Evolutionary conservation across 192 early-diverging fungal genomes (phyloP), one percentile per base, ranked within the genome.

Genomic region (Chytriomyces hyalinus): DNA sequence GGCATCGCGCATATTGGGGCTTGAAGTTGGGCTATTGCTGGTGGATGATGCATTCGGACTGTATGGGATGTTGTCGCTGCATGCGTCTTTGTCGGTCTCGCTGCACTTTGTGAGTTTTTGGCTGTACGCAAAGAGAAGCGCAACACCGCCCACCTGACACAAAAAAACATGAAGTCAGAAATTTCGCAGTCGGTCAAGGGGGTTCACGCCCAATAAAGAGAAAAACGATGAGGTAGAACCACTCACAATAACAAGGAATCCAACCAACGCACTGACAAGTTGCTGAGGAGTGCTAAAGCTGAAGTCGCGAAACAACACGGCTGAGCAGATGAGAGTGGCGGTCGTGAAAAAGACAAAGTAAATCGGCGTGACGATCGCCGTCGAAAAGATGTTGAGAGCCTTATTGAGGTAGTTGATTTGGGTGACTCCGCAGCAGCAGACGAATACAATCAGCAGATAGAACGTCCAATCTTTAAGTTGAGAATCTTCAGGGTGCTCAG

Each of bases 311-410:
- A 90, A 91, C 8, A 92, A 76, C 26, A 92, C 87, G 0, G 88
- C 89, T 8, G 91, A 92, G 3, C 84, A 84, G 6, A 91, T 71
- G 43, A 92, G 76, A 0, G 92, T 92, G 6, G 87, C 80, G 50
- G 88, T 86, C 0, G 92, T 90, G 75, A 92, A 92, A 49, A 87
- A 87, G 10, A 92, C 92, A 77, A 92, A 92, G 75, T 92, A 91
- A 3, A 92, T 84, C 0, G 92, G 92, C 4, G 91, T 92, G 45
- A 92, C 90, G 66, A 92, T 82, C 36, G 91, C 89, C 6, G 91
- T 90, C 46, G 88, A 89, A 83, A 91, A 92, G 57, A 80, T 61
- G 65, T 92, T 88, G n/a, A 92, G 81, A 4, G 91, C 87, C 79
- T 88, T 88, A 82, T 92, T 92, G n/a, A 92, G 82, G 65, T 87